Conservation (phyloP, 306 rosid species). For the Cucumis cinereus region DNA sequence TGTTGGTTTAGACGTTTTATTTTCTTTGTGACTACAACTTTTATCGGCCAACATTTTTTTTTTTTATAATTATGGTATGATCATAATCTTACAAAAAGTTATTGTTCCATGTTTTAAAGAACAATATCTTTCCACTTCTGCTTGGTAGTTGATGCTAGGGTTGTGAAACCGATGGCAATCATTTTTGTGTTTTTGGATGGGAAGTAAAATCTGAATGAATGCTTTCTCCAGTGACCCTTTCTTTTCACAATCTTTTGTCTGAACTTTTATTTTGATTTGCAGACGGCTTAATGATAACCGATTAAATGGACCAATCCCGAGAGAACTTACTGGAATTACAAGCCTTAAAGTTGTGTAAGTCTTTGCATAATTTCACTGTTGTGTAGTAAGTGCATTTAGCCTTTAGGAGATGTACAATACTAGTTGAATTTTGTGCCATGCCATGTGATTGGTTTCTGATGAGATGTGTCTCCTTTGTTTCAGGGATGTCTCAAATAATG, state of each 20-base stretch:
- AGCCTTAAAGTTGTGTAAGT: slow-evolving; percentile 97
- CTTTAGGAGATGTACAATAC: background rate
- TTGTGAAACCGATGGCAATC: background rate
- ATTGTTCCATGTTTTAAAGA: background rate
- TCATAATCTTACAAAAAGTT: background rate
- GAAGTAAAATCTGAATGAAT: background rate
- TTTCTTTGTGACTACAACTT: background rate
- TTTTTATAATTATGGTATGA: background rate
- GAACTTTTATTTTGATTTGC: slow-evolving; percentile 14
- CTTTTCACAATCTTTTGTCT: background rate
- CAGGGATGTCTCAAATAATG: slow-evolving; percentile 88
- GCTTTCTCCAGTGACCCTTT: background rate
- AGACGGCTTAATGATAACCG: slow-evolving; percentile 81
- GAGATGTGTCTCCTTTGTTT: background rate
- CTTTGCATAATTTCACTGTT: background rate
- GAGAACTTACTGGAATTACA: slow-evolving; percentile 49
- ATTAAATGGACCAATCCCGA: slow-evolving; percentile 73
- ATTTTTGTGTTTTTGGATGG: background rate
- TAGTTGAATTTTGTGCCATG: background rate
- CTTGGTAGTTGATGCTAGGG: background rate
- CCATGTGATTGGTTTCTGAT: background rate
- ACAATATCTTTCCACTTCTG: background rate
- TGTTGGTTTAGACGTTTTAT: background rate
- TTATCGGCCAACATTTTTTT: background rate
- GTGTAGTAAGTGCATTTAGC: background rate